A percentile compares a stretch with the other conserved stretches of the same genome.
Conservation (phyloP, 345 rosid genomes). For the Brassica incana region DNA sequence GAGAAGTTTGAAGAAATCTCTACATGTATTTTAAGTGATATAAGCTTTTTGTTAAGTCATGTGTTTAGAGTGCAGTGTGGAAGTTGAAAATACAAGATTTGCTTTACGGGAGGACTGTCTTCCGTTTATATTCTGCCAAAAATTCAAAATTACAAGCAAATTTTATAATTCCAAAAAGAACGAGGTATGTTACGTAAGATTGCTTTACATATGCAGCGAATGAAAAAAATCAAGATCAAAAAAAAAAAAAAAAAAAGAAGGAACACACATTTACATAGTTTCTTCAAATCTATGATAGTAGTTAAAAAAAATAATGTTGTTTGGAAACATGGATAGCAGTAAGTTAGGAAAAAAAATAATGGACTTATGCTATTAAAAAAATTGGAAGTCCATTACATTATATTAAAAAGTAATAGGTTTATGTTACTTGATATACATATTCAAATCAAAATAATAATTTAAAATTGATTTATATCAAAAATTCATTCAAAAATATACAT, state of each 20-base stretch:
- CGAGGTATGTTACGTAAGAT: background rate
- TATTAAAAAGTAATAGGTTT: no score
- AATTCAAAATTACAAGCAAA: background rate
- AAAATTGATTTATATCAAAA: no score
- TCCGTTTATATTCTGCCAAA: background rate
- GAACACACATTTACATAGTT: no score
- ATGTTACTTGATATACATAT: no score
- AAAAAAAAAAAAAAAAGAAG: no score
- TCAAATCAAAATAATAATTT: no score
- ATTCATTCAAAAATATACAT: no score
- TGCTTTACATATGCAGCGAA: background rate
- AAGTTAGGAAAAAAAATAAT: no score
- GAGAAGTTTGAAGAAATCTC: background rate
- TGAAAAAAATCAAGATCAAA: background rate
- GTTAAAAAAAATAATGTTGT: no score
- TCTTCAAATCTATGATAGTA: background rate
- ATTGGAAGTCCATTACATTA: no score
- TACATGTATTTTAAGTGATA: constrained; percentile 34
- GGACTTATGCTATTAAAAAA: no score
- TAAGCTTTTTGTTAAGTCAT: constrained; percentile 32
- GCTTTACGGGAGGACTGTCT: background rate
- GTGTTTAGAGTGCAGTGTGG: constrained; percentile 26
- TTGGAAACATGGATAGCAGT: no score
- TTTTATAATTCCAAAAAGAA: background rate
- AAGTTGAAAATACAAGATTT: background rate